These are phyloP conservation scores for Thinopyrum elongatum DNA, from an alignment of 176 grass and related monocot genomes.

Conservation along the genomic window DNA sequence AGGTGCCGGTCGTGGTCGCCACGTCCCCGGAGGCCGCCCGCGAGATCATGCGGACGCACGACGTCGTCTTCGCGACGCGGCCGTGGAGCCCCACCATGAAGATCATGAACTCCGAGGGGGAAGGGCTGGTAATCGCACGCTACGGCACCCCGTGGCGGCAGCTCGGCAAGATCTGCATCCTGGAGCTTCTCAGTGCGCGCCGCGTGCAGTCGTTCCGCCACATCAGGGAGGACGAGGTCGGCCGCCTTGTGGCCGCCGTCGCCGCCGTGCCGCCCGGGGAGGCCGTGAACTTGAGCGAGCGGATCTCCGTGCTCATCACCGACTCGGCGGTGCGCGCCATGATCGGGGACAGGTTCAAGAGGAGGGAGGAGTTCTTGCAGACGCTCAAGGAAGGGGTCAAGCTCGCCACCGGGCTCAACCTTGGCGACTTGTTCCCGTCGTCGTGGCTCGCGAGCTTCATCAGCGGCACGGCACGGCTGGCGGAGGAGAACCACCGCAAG, in stretches of 20 bases:
- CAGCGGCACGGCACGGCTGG: background rate
- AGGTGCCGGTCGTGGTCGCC: constrained; percentile 26
- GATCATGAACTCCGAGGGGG: background rate
- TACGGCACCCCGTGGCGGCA: constrained; percentile 35
- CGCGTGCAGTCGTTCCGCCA: constrained; percentile 36
- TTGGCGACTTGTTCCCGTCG: constrained; percentile 39
- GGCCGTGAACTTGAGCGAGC: constrained; percentile 23
- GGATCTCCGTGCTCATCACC: background rate
- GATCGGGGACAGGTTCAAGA: constrained; percentile 33
- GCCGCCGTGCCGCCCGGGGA: background rate
- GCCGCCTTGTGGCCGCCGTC: background rate
- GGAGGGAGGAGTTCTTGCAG: constrained; percentile 33
- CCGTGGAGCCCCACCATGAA: constrained; percentile 4
- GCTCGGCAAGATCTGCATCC: constrained; percentile 23
- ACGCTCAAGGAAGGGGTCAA: background rate
- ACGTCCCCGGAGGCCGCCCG: constrained; percentile 15
- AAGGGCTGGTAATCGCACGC: constrained; percentile 21
- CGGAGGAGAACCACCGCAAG: constrained; percentile 10
- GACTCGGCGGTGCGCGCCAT: constrained; percentile 33
- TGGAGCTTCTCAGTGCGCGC: constrained; percentile 21
- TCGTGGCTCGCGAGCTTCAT: background rate
- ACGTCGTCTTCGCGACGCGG: constrained; percentile 17
- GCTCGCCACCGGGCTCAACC: constrained; percentile 15
- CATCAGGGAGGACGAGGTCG: constrained; percentile 31
- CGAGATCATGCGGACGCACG: constrained; percentile 17